phyloP scores from a whole-genome alignment of 1,284 basidiomycete genomes.

The Rhodotorula glutinis region DNA sequence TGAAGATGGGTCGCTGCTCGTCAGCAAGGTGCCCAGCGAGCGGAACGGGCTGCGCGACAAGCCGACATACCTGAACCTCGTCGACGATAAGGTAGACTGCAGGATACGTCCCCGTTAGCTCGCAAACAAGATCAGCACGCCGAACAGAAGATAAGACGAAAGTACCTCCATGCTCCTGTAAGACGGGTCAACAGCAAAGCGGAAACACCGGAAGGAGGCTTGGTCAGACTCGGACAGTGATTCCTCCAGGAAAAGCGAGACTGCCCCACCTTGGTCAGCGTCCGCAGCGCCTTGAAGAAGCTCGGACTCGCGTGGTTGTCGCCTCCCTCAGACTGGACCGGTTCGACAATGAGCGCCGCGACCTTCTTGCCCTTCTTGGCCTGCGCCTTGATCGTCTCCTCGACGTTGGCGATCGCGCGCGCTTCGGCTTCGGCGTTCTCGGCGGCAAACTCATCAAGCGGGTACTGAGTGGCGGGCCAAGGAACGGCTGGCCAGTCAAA shows the following conservation, averaged over 20 bases:
- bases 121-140: not conserved
- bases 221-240: too few species aligned
- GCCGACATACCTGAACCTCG: constrained; percentile 47
- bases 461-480: constrained; percentile 57
- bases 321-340: constrained; percentile 58
- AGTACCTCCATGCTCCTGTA: constrained; percentile 48
- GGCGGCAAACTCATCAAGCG: constrained; percentile 50
- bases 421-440: constrained; percentile 53
- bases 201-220: too few species aligned
- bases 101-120: not conserved
- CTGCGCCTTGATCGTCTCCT: constrained; percentile 48
- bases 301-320: constrained; percentile 56
- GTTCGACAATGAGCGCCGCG: constrained; percentile 58
- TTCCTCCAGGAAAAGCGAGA: not conserved
- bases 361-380: constrained; percentile 51
- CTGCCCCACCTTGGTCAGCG: constrained; percentile 49
- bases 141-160: not conserved
- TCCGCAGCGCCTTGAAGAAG: constrained; percentile 55
- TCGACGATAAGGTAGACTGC: constrained; percentile 56
- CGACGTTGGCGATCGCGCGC: constrained; percentile 45
- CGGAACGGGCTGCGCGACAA: too few species aligned
- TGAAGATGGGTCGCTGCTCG: too few species aligned
- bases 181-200: too few species aligned
- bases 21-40: too few species aligned
- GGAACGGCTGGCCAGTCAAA: constrained; percentile 58